Conservation (phyloP, 805 yeast genomes). For the Jamesozyma jinghongensis region DNA sequence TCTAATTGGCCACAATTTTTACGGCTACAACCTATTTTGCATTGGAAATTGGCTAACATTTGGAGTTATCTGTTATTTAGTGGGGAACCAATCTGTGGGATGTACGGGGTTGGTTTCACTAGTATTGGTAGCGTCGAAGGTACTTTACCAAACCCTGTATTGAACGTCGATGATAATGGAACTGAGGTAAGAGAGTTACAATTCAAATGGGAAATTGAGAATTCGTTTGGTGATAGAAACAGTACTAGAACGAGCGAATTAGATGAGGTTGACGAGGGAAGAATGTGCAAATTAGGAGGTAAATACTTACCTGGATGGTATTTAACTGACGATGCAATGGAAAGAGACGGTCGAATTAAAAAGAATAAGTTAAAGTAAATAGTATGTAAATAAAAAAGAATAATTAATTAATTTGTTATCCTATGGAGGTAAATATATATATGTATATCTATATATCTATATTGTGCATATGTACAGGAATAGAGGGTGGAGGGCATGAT, state of each 20-base stretch:
- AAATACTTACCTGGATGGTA: conserved; percentile 29
- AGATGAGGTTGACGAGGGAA: conserved; percentile 6
- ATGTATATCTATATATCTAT: background rate
- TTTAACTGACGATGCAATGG: conserved; percentile 22
- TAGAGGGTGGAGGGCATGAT: background rate
- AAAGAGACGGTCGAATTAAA: conserved; percentile 28
- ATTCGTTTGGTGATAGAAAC: conserved; percentile 9
- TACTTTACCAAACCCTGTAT: conserved; percentile 64
- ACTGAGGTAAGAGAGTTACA: background rate
- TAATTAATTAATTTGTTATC: background rate
- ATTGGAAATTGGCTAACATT: conserved; percentile 75
- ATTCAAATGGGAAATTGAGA: conserved; percentile 24
- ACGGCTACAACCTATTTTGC: conserved; percentile 78
- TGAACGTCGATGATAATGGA: conserved; percentile 21
- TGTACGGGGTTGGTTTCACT: conserved; percentile 82
- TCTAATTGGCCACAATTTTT: conserved; percentile 85
- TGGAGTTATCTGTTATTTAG: conserved; percentile 71
- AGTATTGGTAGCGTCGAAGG: conserved; percentile 73
- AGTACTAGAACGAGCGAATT: conserved; percentile 5
- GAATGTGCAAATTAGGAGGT: conserved; percentile 1
- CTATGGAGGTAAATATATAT: background rate
- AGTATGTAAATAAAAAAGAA: background rate
- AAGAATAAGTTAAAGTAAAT: conserved; percentile 1
- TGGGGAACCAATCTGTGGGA: conserved; percentile 55
- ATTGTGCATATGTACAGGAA: background rate